phyloP scores from a whole-genome alignment of 2,329 filamentous ascomycete genomes.

The Triangularia verruculosa region DNA sequence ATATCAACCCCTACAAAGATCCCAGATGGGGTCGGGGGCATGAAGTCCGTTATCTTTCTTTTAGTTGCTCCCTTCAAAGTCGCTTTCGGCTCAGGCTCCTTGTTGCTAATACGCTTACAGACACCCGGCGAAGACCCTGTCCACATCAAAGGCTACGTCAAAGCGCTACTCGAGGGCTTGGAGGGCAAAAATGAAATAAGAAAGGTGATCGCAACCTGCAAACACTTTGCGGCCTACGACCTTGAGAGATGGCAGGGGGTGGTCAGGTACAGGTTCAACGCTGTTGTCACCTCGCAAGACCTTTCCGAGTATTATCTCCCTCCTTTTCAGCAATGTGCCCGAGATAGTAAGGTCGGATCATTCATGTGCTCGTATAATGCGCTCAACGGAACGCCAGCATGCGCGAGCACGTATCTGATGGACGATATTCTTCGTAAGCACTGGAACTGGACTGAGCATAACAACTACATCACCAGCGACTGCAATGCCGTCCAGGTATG shows the following conservation, averaged over 20 bases:
- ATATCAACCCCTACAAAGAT: constrained; percentile 64
- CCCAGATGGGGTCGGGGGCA: constrained; percentile 61
- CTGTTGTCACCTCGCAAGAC: constrained; percentile 50
- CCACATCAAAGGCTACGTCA: constrained; percentile 28
- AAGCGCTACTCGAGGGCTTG: constrained; percentile 27
- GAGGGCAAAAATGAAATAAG: constrained; percentile 23
- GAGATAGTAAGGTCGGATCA: constrained; percentile 54
- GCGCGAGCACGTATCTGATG: constrained; percentile 52
- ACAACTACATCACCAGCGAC: constrained; percentile 27
- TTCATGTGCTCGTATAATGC: constrained; percentile 64
- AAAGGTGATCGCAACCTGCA: constrained; percentile 45
- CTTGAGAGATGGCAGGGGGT: constrained; percentile 39
- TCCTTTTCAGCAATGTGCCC: constrained; percentile 61
- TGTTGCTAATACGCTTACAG: too few species aligned
- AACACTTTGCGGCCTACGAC: constrained; percentile 59
- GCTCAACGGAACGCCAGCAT: constrained; percentile 56
- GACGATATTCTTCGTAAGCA: constrained; percentile 54
- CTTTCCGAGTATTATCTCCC: constrained; percentile 66
- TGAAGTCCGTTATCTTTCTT: constrained; percentile 39
- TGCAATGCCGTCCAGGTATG: constrained; percentile 22
- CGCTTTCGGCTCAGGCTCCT: too few species aligned
- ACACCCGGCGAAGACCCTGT: constrained; percentile 34
- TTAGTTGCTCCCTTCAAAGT: background rate
- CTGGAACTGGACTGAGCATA: constrained; percentile 28
- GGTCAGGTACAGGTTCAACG: constrained; percentile 50